Base-by-base conservation (phyloP, 2,329 filamentous ascomycete species). In the Lecanicillium sp. region DNA sequence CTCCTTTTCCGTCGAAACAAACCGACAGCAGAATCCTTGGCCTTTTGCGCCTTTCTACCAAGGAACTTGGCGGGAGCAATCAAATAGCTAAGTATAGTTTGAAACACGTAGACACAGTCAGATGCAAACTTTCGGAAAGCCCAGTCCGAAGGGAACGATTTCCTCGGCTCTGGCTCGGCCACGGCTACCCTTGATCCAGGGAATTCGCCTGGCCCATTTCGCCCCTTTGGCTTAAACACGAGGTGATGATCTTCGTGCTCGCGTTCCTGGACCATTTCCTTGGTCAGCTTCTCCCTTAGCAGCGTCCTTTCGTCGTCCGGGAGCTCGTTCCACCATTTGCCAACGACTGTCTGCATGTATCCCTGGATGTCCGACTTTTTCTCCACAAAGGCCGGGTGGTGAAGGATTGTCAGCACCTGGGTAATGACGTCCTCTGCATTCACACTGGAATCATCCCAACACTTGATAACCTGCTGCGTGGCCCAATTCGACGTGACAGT, bases 291-390 rank as follows among this genome's bases (percentile, higher is more conserved):
- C 15, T 46, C 38, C 2, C 52, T 47, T 4, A 55, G 30, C 6
- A 35, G 45, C 7, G 33, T 29, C 27, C 48, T 47, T 37, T 55
- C 53, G 1, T 49, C 35, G 0, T 38, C 31, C 0, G 47, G 45
- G 19, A 52, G 46, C 34, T 76, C 72, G 31, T 83, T 71, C 1
- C 76, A 80, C 88, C 88, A 95, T 38, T 73, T 69, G 45, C 83
- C 71, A 2, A 95, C 85, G 1, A 80, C 80, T 22, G 78, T 71
- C 59, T 84, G 94, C 88, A 95, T 95, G 39, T 78, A 79, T 36
- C 75, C 72, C 48, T 95, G 89, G 20, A 88, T 77, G 54, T 90
- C 80, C 40, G 82, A 70, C 44, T 71, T 70, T 43, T 80, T 75
- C 48, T 90, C 75, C 9, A 87, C 78, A 29, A 85, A 67, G 3